Base-by-base conservation (phyloP, 768 basidiomycete genomes). In the Xanthoconium purpureum region DNA sequence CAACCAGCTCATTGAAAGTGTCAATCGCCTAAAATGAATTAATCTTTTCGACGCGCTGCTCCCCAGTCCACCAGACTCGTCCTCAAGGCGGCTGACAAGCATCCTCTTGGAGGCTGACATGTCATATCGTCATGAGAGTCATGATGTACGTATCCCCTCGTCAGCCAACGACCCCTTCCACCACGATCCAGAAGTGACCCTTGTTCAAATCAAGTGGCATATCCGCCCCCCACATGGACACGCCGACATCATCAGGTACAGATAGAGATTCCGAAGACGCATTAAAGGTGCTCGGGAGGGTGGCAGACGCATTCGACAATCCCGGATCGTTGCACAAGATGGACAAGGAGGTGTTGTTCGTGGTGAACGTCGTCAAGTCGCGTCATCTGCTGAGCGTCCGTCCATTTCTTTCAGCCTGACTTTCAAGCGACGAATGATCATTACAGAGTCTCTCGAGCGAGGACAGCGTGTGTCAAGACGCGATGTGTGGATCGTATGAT, bases 271-370 rank as follows among this genome's bases (percentile, higher is more conserved):
- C 47, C 0, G 60, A 60, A 33, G 66, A 70, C 24, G 66, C 55
- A 0, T 12, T 71, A 1, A 58, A 58, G 49, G 56, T 70, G 35
- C 64, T 70, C 3, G 68, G 58, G 49, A 60, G 66, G 48, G 59
- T 70, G 2, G 70, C 69, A 18, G 70, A 70, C 20, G 69, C 69
- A 32, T 70, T 71, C 39, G 68, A 70, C 47, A 48, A 63, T 47
- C 68, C 69, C 0, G 47, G 47, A 1, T 45, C 63, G 8, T 33
- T 54, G 36, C 54, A 57, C 52, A 60, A 63, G 48, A 43, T 28
- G 17, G 56, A 66, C 56, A 70, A 60, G 58, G 64, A 59, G 0
- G 43, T 62, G 13, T 43, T 63, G 35, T 57, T 68, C 8, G 56
- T 56, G 42, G 63, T 66, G 48, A 65, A 63, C 40, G 56, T 63